These are phyloP conservation scores for Maudiozyma bulderi DNA, from an alignment of 805 yeast genomes.

Conservation along the genomic window DNA sequence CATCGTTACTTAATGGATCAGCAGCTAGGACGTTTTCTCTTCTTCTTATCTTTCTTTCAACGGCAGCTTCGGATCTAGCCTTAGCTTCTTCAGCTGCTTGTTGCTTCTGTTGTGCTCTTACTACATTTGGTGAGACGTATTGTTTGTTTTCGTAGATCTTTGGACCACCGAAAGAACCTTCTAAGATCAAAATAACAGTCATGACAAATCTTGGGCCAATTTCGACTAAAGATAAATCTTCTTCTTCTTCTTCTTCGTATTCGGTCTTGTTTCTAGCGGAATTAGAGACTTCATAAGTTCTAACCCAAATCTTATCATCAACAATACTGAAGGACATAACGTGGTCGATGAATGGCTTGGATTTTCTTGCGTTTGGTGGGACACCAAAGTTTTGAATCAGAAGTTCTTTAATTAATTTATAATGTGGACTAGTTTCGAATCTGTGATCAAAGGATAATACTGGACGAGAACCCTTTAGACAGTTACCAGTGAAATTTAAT, in stretches of 20 bases:
- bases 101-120: constrained; percentile 78
- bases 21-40: constrained; percentile 65
- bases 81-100: constrained; percentile 73
- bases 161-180: constrained; percentile 97
- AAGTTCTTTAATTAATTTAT: constrained; percentile 71
- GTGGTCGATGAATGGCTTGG: constrained; percentile 92
- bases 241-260: constrained; percentile 36
- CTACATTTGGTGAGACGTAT: constrained; percentile 91
- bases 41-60: constrained; percentile 62
- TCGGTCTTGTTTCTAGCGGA: constrained; percentile 46
- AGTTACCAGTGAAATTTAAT: constrained; percentile 91
- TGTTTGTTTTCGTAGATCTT: constrained; percentile 95
- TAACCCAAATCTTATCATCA: constrained; percentile 89
- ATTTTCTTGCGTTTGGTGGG: constrained; percentile 84
- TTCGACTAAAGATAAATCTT: constrained; percentile 74
- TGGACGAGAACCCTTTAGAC: constrained; percentile 92
- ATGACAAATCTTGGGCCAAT: constrained; percentile 94
- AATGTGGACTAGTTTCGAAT: constrained; percentile 64
- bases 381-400: constrained; percentile 82
- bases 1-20: constrained; percentile 77
- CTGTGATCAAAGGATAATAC: constrained; percentile 76
- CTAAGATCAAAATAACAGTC: constrained; percentile 82
- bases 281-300: constrained; percentile 82
- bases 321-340: constrained; percentile 88
- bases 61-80: constrained; percentile 69